phyloP scores from a whole-genome alignment of 257 asterid genomes.

The Solanum piurae region DNA sequence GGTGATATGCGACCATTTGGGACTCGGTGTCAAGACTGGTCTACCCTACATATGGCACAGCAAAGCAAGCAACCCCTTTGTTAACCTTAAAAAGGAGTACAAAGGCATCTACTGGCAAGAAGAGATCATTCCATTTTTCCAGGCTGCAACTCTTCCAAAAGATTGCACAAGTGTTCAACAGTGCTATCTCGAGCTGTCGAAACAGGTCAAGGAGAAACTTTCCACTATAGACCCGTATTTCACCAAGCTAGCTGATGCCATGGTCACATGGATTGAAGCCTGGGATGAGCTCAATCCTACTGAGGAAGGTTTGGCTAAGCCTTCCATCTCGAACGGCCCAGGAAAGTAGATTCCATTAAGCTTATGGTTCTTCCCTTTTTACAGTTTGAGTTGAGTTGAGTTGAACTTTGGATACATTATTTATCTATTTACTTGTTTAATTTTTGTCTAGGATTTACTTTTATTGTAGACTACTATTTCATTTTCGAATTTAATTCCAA shows the following conservation, averaged over 20 bases:
- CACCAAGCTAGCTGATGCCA: slow-evolving; percentile 7
- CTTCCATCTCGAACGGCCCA: neutral
- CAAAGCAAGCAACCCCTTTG: slow-evolving; percentile 11
- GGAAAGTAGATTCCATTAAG: neutral
- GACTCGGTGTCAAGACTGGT: slow-evolving; percentile 9
- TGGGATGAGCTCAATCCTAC: slow-evolving; percentile 16
- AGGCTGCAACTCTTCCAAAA: slow-evolving; percentile 5
- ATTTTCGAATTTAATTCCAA: neutral
- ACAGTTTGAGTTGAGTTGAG: neutral
- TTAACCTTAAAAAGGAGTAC: slow-evolving; percentile 10
- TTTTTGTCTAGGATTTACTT: neutral
- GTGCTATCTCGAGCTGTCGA: slow-evolving; percentile 7
- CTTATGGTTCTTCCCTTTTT: neutral
- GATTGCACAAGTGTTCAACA: slow-evolving; percentile 9
- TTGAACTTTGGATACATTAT: neutral
- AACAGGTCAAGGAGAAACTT: slow-evolving; percentile 12
- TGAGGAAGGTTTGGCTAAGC: neutral
- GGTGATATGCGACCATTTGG: slow-evolving; percentile 13
- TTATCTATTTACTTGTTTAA: neutral
- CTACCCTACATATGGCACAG: slow-evolving; percentile 16
- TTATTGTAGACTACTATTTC: neutral
- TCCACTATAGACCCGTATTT: slow-evolving; percentile 6
- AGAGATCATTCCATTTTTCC: slow-evolving; percentile 14
- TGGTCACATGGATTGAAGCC: slow-evolving; percentile 14
- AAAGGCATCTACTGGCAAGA: slow-evolving; percentile 13